A percentile compares a stretch with the other conserved stretches of the same genome.
Evolutionary conservation across 768 basidiomycete genomes (phyloP).

Genomic region (Auriculariales sp.): DNA sequence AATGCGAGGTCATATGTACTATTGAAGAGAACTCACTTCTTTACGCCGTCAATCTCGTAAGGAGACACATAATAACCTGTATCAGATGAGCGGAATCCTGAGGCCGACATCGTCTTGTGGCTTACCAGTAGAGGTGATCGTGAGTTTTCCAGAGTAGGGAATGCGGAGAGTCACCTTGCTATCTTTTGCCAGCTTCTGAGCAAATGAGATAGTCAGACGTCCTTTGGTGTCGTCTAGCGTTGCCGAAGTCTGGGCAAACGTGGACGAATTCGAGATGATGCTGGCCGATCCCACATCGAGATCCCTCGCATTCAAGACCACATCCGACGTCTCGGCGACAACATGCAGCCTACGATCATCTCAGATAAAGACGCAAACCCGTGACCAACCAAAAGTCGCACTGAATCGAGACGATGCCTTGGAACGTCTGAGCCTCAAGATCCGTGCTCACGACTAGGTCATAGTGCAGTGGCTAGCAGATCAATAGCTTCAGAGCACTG

Average conservation of each 20-base stretch:
- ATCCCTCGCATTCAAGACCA: conserved; percentile 33
- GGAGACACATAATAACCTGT: conserved; percentile 59
- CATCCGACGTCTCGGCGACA: conserved; percentile 1
- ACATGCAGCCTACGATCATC: too few relatives aligned
- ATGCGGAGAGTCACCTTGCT: conserved; percentile 29
- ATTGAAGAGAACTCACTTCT: conserved; percentile 23
- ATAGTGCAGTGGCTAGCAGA: conserved; percentile 65
- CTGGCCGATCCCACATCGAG: conserved; percentile 43
- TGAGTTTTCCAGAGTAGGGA: conserved; percentile 47
- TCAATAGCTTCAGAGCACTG: not conserved
- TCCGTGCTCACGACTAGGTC: conserved; percentile 70
- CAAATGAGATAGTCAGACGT: conserved; percentile 42
- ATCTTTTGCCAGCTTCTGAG: conserved; percentile 35
- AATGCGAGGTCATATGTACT: too few relatives aligned
- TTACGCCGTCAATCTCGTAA: conserved; percentile 47
- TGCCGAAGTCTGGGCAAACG: conserved; percentile 33
- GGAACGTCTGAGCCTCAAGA: conserved; percentile 58
- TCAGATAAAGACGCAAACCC: conserved; percentile 1
- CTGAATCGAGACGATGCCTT: conserved; percentile 64
- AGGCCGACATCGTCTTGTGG: conserved; percentile 65
- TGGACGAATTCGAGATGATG: conserved; percentile 50
- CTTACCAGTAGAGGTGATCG: conserved; percentile 48
- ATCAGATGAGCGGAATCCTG: conserved; percentile 7
- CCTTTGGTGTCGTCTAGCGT: too few relatives aligned
- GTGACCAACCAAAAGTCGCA: conserved; percentile 20